phyloP scores from a whole-genome alignment of 2,329 filamentous ascomycete genomes.

The Sarocladium oryzae region DNA sequence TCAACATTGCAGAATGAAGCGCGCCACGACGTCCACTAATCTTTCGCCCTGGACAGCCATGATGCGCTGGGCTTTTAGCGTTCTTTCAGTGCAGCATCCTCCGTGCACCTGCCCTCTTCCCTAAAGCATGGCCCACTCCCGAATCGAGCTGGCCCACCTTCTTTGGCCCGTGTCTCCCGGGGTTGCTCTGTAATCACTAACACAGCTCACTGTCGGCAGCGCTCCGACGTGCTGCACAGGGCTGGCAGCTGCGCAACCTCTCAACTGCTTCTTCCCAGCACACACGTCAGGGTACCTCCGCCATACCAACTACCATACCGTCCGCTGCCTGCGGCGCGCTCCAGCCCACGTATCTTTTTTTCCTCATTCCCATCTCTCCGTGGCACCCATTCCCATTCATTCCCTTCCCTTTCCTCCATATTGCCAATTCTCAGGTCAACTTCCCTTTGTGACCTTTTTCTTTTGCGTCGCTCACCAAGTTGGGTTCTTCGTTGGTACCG shows the following conservation, averaged over 20 bases:
- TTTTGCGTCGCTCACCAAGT: background rate
- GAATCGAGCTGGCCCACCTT: background rate
- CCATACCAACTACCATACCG: conserved; percentile 6
- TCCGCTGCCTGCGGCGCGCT: background rate
- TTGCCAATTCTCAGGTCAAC: background rate
- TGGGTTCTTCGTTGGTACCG: background rate
- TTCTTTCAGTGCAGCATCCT: background rate
- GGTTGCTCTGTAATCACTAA: background rate
- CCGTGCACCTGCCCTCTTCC: background rate
- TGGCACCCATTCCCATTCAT: background rate
- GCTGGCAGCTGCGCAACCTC: background rate
- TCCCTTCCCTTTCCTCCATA: background rate
- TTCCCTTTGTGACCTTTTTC: background rate
- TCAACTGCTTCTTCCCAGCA: background rate
- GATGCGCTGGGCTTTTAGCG: background rate
- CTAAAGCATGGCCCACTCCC: background rate
- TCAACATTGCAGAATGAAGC: too few relatives aligned
- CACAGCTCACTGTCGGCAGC: background rate
- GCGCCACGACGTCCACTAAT: too few relatives aligned
- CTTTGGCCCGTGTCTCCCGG: background rate
- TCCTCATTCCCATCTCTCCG: conserved; percentile 6
- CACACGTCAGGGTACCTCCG: conserved; percentile 3
- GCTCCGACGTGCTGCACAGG: too few relatives aligned
- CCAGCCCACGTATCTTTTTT: conserved; percentile 9
- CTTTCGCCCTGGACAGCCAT: background rate